These are phyloP conservation scores for Novymonas esmeraldas DNA, from an alignment of 208 protist genomes.

Conservation along the genomic window DNA sequence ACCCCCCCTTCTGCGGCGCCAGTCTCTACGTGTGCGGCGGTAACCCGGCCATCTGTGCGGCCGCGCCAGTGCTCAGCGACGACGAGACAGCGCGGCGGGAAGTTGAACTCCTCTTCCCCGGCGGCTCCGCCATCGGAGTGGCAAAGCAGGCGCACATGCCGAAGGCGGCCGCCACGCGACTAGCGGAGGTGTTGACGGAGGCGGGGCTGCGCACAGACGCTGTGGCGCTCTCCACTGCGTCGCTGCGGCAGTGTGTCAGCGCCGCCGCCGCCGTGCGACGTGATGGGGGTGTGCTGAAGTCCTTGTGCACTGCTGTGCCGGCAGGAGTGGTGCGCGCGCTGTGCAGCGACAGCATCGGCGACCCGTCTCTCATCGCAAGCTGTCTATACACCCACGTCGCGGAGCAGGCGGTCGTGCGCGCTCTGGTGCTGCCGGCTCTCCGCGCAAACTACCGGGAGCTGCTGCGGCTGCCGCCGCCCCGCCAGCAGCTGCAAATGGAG, in stretches of 20 bases:
- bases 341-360: background rate
- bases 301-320: background rate
- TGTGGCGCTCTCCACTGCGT: background rate
- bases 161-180: background rate
- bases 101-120: conserved; percentile 12
- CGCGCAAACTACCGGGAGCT: background rate
- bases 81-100: conserved; percentile 14
- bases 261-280: too few species aligned
- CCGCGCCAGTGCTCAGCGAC: background rate
- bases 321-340: background rate
- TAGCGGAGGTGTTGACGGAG: background rate
- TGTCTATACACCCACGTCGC: conserved; percentile 7
- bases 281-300: too few species aligned
- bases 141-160: background rate
- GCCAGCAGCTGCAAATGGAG: background rate
- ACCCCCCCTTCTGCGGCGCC: conserved; percentile 19
- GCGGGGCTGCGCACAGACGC: background rate
- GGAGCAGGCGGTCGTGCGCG: conserved; percentile 6
- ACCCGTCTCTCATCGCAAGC: background rate
- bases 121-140: background rate
- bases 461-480: conserved; percentile 2
- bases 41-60: conserved; percentile 13
- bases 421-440: background rate
- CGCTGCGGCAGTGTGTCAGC: background rate
- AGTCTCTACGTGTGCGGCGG: conserved; percentile 10